phyloP scores from a whole-genome alignment of 75 land plant species.

The Gnetum montanum region DNA sequence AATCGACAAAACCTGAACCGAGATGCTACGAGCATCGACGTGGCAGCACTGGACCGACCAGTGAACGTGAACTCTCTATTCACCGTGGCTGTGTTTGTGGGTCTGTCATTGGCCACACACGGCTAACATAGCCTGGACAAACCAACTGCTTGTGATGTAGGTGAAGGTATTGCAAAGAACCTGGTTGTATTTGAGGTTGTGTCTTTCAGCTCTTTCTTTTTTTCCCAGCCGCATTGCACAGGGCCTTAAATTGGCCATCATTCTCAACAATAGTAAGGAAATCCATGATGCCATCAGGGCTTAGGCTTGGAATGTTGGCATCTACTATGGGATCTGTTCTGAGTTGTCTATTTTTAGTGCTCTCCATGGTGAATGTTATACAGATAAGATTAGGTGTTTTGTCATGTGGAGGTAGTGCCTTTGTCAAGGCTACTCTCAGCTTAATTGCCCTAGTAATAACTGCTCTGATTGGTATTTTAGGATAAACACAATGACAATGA shows the following conservation, averaged over 20 bases:
- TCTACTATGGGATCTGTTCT: constrained; percentile 73
- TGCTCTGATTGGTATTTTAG: too few species aligned
- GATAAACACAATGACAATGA: too few species aligned
- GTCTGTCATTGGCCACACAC: constrained; percentile 58
- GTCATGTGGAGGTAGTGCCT: constrained; percentile 42
- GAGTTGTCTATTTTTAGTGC: constrained; percentile 69
- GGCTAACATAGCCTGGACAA: constrained; percentile 44
- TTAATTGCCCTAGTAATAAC: constrained; percentile 50
- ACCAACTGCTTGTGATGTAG: constrained; percentile 33
- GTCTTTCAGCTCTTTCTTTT: constrained; percentile 87
- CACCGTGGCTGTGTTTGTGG: constrained; percentile 93
- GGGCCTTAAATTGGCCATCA: constrained; percentile 85
- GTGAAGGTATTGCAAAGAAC: constrained; percentile 25
- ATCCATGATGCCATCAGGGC: constrained; percentile 37
- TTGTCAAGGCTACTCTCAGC: constrained; percentile 45
- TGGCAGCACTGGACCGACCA: constrained; percentile 65
- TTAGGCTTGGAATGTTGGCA: constrained; percentile 72
- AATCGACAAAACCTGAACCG: not conserved
- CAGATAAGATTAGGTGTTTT: constrained; percentile 75
- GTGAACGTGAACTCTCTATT: constrained; percentile 89
- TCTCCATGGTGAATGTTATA: constrained; percentile 74
- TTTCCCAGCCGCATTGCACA: constrained; percentile 92
- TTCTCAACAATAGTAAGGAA: constrained; percentile 60
- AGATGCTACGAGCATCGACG: constrained; percentile 51
- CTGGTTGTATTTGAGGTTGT: constrained; percentile 78